Base-by-base conservation (phyloP, 352 stramenopile species). In the Phytophthora fragariae region DNA sequence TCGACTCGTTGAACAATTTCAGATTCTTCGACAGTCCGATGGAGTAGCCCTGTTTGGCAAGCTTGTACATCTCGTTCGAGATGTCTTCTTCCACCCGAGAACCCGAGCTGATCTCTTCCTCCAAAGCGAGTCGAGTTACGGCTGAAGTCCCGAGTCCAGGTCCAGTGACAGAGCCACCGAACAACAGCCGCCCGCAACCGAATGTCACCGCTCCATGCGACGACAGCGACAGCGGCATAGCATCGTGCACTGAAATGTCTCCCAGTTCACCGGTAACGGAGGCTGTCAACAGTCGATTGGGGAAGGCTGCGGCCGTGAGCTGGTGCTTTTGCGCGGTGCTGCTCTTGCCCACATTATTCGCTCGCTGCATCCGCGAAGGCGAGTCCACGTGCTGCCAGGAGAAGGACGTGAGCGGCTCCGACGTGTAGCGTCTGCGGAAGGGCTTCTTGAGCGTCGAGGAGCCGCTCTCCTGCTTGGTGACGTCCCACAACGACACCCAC, bases 191-290 rank as follows among this genome's bases (percentile, higher is more conserved):
- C 1, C 87, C 90, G 63, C 86, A 95, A 24, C 89, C 90, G 59
- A 97, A 97, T 12, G 85, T 81, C 8, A 97, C 52, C 0, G 74
- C 73, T n/a, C 85, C 86, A 21, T 83, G 80, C 24, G 91, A 84
- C 31, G 91, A 96, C 21, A 97, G 63, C 0, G 90, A 86, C 8
- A 97, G 75, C 0, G 91, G 91, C 84, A 97, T 91, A 33, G 86
- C 91, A 72, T 97, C 89, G 62, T 97, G 91, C 21, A 96, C 82
- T 10, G 91, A 95, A 46, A 97, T 90, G 60, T 96, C 89, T 65
- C 93, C 90, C n/a, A 96, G 77, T 24, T 92, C 90, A 4, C 89
- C 90, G 15, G 78, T 84, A 14, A 92, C 29, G 8, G 87, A 94
- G 0, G 89, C 88, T 0, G 82, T 93, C 5, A 97, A 68, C 27